phyloP scores from a whole-genome alignment of 1,284 basidiomycete genomes.

The Microbotryum lychnidis-dioicae region DNA sequence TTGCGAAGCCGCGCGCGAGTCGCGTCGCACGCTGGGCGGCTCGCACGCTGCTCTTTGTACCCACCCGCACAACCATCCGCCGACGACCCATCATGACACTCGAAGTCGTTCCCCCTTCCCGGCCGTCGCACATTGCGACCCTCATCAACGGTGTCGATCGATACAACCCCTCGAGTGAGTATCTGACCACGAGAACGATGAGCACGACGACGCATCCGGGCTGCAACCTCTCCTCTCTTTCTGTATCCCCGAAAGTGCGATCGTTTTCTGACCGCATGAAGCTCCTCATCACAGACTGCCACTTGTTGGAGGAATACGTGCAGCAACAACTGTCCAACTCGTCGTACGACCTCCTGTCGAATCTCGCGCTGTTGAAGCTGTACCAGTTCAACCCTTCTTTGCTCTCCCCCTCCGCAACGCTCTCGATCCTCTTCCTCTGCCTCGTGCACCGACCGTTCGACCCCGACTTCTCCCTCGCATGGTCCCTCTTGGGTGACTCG shows the following conservation, averaged over 20 bases:
- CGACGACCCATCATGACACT: neutral
- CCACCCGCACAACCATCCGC: neutral
- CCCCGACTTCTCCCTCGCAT: conserved; percentile 28
- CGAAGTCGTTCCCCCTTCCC: conserved; percentile 3
- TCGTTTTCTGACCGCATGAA: no score
- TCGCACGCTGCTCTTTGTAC: neutral
- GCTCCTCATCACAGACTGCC: conserved; percentile 17
- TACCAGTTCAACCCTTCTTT: conserved; percentile 30
- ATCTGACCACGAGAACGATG: no score
- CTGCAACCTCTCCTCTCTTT: neutral
- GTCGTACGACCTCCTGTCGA: conserved; percentile 26
- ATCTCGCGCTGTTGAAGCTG: conserved; percentile 31
- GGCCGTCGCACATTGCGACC: conserved; percentile 25
- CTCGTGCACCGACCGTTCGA: conserved; percentile 27
- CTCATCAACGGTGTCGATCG: conserved; percentile 27
- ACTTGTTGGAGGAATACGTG: conserved; percentile 29
- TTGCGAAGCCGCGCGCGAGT: neutral
- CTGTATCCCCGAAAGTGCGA: neutral
- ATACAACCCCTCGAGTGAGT: conserved; percentile 22
- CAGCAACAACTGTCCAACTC: conserved; percentile 21
- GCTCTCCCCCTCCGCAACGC: conserved; percentile 19
- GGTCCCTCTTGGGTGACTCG: conserved; percentile 30
- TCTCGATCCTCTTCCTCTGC: conserved; percentile 28
- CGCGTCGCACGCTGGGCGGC: neutral
- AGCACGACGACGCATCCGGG: no score